Conservation (phyloP, 805 yeast species). For the Wickerhamiella azymoides region DNA sequence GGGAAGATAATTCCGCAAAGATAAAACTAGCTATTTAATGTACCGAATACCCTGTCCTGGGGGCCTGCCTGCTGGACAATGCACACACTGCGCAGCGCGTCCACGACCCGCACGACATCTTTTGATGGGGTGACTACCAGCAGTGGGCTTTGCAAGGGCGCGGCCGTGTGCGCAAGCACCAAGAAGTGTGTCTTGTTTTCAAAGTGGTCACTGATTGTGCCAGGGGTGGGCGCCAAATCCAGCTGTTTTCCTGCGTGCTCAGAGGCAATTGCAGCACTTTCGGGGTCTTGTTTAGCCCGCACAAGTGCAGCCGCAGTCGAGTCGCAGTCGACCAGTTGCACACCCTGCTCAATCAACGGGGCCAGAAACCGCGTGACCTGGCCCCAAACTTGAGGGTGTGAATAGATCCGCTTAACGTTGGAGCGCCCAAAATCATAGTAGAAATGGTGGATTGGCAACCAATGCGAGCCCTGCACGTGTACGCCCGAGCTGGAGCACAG, state of each 20-base stretch:
- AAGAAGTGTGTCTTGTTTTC: conserved; percentile 81
- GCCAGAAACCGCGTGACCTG: conserved; percentile 51
- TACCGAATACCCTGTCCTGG: not conserved
- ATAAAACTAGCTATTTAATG: not conserved
- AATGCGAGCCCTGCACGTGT: not conserved
- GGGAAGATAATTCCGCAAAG: not conserved
- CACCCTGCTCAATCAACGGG: no score
- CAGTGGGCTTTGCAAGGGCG: not conserved
- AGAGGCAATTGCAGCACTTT: conserved; percentile 62
- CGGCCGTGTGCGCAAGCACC: conserved; percentile 28
- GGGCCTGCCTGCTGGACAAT: not conserved
- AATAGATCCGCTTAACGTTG: conserved; percentile 46
- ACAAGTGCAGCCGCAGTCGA: conserved; percentile 84
- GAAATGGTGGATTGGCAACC: conserved; percentile 54
- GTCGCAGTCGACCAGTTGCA: conserved; percentile 44
- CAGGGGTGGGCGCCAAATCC: conserved; percentile 41
- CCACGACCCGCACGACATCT: not conserved
- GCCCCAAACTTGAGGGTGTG: conserved; percentile 99
- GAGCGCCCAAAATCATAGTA: conserved; percentile 34
- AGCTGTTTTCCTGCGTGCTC: conserved; percentile 49
- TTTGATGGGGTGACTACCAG: not conserved
- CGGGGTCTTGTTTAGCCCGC: conserved; percentile 32
- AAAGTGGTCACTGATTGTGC: conserved; percentile 53
- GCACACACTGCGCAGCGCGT: not conserved
- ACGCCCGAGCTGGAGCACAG: not conserved